Conservation (phyloP, 257 asterid genomes). For the Echites panduratus region DNA sequence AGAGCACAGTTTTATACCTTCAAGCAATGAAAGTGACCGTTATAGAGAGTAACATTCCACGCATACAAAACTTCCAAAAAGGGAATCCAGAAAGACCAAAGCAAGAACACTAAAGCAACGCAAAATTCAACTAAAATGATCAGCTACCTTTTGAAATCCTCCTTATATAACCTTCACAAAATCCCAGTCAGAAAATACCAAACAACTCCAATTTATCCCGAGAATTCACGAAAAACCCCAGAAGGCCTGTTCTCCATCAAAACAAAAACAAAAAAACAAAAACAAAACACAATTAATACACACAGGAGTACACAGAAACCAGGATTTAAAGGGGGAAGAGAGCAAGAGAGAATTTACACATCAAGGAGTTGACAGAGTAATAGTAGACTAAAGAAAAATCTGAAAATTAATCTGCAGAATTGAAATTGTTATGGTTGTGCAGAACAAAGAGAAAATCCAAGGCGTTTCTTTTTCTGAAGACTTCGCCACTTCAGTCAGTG, state of each 20-base stretch:
- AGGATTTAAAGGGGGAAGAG: background rate
- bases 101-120: conserved; percentile 1
- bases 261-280: background rate
- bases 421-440: background rate
- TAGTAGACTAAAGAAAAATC: conserved; percentile 18
- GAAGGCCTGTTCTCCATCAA: background rate
- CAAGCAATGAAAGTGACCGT: conserved; percentile 12
- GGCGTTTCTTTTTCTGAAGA: background rate
- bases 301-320: background rate
- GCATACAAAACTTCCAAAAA: background rate
- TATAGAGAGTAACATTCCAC: conserved; percentile 1
- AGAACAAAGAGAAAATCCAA: conserved; percentile 3
- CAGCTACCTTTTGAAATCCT: conserved; percentile 6
- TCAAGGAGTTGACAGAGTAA: conserved; percentile 20
- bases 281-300: background rate
- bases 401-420: background rate
- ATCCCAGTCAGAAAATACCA: conserved; percentile 12
- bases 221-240: background rate
- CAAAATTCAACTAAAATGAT: conserved; percentile 20
- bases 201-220: background rate
- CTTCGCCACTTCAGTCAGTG: conserved; percentile 1
- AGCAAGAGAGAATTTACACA: conserved; percentile 5
- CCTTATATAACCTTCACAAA: background rate
- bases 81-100: conserved; percentile 9
- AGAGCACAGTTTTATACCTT: background rate